These are phyloP conservation scores for Dalbergia cochinchinensis DNA, from an alignment of 306 rosid genomes.

Conservation along the genomic window DNA sequence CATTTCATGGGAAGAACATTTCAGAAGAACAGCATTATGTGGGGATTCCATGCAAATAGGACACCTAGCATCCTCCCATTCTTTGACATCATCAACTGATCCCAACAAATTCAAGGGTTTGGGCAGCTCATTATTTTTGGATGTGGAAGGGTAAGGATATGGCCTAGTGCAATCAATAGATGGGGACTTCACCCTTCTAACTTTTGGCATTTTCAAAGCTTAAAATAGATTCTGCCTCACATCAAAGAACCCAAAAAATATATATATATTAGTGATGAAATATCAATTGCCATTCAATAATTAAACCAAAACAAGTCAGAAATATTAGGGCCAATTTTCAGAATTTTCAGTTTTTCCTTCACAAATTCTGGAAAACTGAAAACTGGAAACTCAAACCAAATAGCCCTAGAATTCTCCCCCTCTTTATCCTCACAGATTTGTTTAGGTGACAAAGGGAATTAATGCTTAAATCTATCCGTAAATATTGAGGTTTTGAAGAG, in stretches of 20 bases:
- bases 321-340: too few species aligned
- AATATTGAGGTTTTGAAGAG: slow-evolving; percentile 7
- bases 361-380: too few species aligned
- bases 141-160: slow-evolving; percentile 60
- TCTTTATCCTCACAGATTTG: slow-evolving; percentile 16
- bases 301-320: background rate
- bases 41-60: slow-evolving; percentile 88
- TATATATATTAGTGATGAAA: background rate
- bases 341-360: too few species aligned
- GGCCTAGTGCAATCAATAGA: slow-evolving; percentile 55
- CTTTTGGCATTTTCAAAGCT: slow-evolving; percentile 68
- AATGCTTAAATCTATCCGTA: background rate
- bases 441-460: background rate
- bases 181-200: slow-evolving; percentile 64
- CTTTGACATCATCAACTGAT: slow-evolving; percentile 57
- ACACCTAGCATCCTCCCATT: slow-evolving; percentile 84
- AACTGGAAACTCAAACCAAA: too few species aligned
- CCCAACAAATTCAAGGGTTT: slow-evolving; percentile 50
- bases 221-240: slow-evolving; percentile 43
- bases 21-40: slow-evolving; percentile 78
- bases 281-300: background rate
- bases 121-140: slow-evolving; percentile 48
- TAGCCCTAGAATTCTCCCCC: slow-evolving; percentile 10
- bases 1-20: slow-evolving; percentile 72
- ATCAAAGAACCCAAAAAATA: background rate